phyloP scores from a whole-genome alignment of 1,139 yeast species.

The Protomyces lactucae-debilis region DNA sequence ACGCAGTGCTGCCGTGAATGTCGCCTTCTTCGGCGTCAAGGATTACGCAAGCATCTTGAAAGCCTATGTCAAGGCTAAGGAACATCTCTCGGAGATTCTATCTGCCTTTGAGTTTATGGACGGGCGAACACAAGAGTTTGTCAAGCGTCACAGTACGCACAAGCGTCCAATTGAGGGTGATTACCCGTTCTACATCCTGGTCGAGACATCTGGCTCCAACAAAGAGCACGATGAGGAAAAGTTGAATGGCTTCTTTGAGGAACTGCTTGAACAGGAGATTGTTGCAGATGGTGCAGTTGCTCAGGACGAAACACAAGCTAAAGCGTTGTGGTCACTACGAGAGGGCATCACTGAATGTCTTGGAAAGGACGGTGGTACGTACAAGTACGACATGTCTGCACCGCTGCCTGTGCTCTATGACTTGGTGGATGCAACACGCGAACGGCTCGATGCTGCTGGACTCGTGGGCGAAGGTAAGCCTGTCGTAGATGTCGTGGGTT shows the following conservation, averaged over 20 bases:
- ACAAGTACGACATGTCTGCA: conserved; percentile 90
- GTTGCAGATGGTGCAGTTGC: conserved; percentile 93
- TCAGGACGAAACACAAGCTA: conserved; percentile 83
- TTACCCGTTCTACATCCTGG: conserved; percentile 81
- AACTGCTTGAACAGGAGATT: conserved; percentile 74
- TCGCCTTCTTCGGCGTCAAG: conserved; percentile 79
- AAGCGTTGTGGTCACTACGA: conserved; percentile 89
- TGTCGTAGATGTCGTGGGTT: conserved; percentile 82
- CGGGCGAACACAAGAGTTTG: conserved; percentile 61
- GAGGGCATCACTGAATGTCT: conserved; percentile 89
- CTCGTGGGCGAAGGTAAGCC: conserved; percentile 63
- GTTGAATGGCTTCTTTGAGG: conserved; percentile 69
- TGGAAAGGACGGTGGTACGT: conserved; percentile 83
- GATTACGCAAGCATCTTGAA: conserved; percentile 77
- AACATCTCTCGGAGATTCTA: conserved; percentile 74
- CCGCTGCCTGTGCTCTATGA: conserved; percentile 76
- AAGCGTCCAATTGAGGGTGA: conserved; percentile 74
- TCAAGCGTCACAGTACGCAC: conserved; percentile 46
- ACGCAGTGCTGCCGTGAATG: conserved; percentile 82
- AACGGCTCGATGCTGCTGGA: conserved; percentile 52
- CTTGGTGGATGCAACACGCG: conserved; percentile 68
- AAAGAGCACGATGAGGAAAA: conserved; percentile 54
- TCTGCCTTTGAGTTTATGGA: conserved; percentile 98
- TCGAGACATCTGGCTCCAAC: conserved; percentile 91
- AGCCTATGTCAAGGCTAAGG: conserved; percentile 72